Base-by-base conservation (phyloP, 106 monocot genomes). In the Dendrobium huoshanense region DNA sequence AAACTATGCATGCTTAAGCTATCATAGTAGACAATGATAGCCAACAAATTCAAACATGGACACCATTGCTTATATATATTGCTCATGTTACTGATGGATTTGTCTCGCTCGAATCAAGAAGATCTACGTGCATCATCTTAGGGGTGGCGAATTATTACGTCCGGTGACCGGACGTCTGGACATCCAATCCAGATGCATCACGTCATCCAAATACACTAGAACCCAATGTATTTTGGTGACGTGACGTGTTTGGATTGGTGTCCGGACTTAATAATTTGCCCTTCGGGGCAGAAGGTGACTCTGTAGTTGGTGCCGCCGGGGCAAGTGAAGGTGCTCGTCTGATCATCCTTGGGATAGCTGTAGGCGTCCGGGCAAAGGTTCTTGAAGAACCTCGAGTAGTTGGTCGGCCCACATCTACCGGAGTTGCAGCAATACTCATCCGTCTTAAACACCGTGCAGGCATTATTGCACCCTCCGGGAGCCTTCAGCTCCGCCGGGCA, bases 371-470 rank as follows among this genome's bases (percentile, higher is more conserved):
- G 85, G 80, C 85, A 88, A 3, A 55, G 72, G 2, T 40, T 11
- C 88, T 85, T 82, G 79, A 88, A 88, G 80, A 80, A 88, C 78
- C 10, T 19, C 11, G 85, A 85, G 73, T 82, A 88, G 48, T 40
- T 7, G 17, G 85, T 88, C 13, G 88, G 78, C 22, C 7, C 33
- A 42, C 90, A 87, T 78, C 42, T 55, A 3, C 84, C 80, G 17
- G 75, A 47, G 31, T 55, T 44, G 42, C 90, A 90, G 78, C 90
- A 90, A 79, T 85, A 87, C 80, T 75, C 9, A 27, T 78, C 42
- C 2, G 85, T 83, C 81, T 81, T 79, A 78, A 90, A 90, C 44
- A 90, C 85, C n/a, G 79, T 83, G 81, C 87, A 90, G 2, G 87
- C 85, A 44, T 75, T 73, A 59, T 73, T 76, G 85, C 87, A 90